These are phyloP conservation scores for Cyberlindnera petersonii DNA, from an alignment of 805 yeast species.

Conservation along the genomic window DNA sequence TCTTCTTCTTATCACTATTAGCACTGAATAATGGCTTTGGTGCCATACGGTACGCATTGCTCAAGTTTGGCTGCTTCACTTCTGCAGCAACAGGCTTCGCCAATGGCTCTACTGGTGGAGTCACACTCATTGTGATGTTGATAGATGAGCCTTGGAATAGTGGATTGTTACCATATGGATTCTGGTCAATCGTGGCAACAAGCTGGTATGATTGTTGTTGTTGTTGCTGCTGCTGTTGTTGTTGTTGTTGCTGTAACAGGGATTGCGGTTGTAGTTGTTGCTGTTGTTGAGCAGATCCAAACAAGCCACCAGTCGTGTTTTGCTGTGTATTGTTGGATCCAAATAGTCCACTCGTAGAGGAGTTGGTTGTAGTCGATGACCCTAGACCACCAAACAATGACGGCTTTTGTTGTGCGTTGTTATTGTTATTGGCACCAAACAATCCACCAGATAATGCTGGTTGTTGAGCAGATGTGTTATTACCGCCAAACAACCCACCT, in stretches of 20 bases:
- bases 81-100: constrained; percentile 45
- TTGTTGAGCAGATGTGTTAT: constrained; percentile 24
- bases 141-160: constrained; percentile 46
- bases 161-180: constrained; percentile 81
- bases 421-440: constrained; percentile 18
- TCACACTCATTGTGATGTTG: constrained; percentile 34
- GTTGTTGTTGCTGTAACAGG: constrained; percentile 19
- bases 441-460: constrained; percentile 31
- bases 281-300: constrained; percentile 20
- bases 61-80: constrained; percentile 58
- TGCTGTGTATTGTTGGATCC: constrained; percentile 17
- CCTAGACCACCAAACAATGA: constrained; percentile 32
- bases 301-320: constrained; percentile 14
- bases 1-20: constrained; percentile 2
- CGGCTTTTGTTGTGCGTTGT: constrained; percentile 9
- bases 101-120: constrained; percentile 38
- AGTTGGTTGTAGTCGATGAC: constrained; percentile 23
- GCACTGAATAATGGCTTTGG: constrained; percentile 56
- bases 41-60: constrained; percentile 57
- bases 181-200: constrained; percentile 36
- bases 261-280: constrained; percentile 13
- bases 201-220: constrained; percentile 23
- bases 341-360: constrained; percentile 16
- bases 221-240: constrained; percentile 11
- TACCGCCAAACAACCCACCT: constrained; percentile 35